phyloP scores from a whole-genome alignment of 331 rosid species.

The Erythrophleum ivorense region DNA sequence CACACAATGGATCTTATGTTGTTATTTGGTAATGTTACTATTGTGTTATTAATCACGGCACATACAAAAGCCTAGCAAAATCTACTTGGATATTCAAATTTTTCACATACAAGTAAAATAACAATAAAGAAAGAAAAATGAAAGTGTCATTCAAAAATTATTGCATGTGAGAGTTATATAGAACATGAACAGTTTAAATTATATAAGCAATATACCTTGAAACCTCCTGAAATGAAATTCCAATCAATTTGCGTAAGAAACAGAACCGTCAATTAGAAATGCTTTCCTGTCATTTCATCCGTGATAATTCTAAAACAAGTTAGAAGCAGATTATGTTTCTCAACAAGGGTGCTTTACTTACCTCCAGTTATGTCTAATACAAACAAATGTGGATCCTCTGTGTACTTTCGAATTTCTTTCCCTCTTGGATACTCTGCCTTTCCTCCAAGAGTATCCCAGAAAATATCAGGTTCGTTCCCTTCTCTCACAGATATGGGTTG shows the following conservation, averaged over 20 bases:
- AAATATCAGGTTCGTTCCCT: constrained; percentile 84
- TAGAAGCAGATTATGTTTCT: constrained; percentile 52
- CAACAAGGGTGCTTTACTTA: constrained; percentile 52
- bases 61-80: neutral
- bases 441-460: constrained; percentile 82
- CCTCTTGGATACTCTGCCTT: constrained; percentile 75
- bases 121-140: neutral
- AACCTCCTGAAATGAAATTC: constrained; percentile 72
- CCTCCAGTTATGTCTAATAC: constrained; percentile 70
- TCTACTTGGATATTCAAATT: neutral
- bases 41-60: neutral
- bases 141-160: neutral
- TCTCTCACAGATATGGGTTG: constrained; percentile 87
- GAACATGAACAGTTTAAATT: constrained; percentile 8
- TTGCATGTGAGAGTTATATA: neutral
- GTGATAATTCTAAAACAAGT: constrained; percentile 65
- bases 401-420: constrained; percentile 71
- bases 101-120: neutral
- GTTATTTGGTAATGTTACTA: neutral
- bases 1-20: neutral
- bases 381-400: constrained; percentile 88
- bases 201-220: constrained; percentile 67
- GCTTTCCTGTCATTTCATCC: constrained; percentile 54
- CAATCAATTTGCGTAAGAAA: constrained; percentile 58
- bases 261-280: constrained; percentile 73